Evolutionary conservation across 805 yeast genomes (phyloP).

Genomic region (Scheffersomyces amazonensis): DNA sequence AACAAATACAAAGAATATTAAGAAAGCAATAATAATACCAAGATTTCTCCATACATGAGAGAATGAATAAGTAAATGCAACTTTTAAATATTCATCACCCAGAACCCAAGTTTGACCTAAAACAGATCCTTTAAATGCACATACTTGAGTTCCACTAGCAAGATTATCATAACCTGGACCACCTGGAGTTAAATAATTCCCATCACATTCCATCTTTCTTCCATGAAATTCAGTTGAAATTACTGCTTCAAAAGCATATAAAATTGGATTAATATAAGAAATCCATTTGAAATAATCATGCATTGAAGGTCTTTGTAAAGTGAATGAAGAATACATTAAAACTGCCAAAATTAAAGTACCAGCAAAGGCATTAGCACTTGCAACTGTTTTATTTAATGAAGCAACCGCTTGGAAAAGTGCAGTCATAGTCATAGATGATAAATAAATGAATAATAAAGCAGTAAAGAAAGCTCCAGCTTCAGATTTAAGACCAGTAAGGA

Average conservation of each 20-base stretch:
- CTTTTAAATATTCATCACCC: slow-evolving; percentile 35
- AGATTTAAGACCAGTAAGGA: slow-evolving; percentile 37
- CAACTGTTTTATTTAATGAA: slow-evolving; percentile 49
- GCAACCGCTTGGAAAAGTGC: slow-evolving; percentile 54
- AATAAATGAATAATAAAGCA: slow-evolving; percentile 42
- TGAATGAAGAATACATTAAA: slow-evolving; percentile 27
- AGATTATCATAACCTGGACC: slow-evolving; percentile 22
- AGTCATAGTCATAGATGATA: slow-evolving; percentile 52
- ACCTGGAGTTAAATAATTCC: slow-evolving; percentile 16
- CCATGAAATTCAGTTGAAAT: slow-evolving; percentile 29
- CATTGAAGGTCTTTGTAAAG: slow-evolving; percentile 33
- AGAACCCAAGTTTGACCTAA: slow-evolving; percentile 16
- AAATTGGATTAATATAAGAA: slow-evolving; percentile 35
- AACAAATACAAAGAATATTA: slow-evolving; percentile 13
- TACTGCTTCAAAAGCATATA: slow-evolving; percentile 28
- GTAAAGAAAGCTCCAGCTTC: slow-evolving; percentile 57
- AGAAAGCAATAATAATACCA: slow-evolving; percentile 39
- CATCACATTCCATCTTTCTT: slow-evolving; percentile 22
- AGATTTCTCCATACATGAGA: slow-evolving; percentile 47
- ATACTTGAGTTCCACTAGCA: slow-evolving; percentile 12
- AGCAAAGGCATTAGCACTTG: slow-evolving; percentile 56
- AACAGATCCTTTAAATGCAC: slow-evolving; percentile 17
- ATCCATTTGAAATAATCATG: slow-evolving; percentile 34
- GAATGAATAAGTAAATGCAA: slow-evolving; percentile 31
- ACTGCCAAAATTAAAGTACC: slow-evolving; percentile 39